Evolutionary conservation across 2,329 filamentous ascomycete genomes (phyloP), one percentile per base, ranked within the genome.

Genomic region (Botrytis fabae): DNA sequence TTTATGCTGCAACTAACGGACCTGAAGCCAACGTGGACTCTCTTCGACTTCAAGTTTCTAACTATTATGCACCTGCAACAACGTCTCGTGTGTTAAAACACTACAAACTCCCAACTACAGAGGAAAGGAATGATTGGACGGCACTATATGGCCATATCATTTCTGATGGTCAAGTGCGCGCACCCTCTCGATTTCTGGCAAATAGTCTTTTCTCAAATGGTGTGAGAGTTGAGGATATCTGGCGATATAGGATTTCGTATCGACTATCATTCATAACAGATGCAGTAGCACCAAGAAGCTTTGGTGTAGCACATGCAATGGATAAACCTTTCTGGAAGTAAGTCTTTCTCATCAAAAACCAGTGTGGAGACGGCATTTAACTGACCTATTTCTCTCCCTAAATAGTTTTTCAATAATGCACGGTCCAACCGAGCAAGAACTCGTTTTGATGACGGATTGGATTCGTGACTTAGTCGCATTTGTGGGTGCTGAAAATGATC

Each of bases 281-380:
- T 7, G 80, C 80, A 12, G 74, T 83, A 5, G 83, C 83, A 1
- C 83, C 83, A 0, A 75, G 73, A 18, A 79, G 78, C 0, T 81
- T 79, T 74, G 81, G 81, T 0, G 81, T 82, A 0, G 77, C 79
- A 0, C 83, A 85, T 74, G 81, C 82, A 7, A 84, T 83, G 83
- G 83, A 84, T 54, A 81, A 80, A 63, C 82, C 83, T 0, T 80
- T 84, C 42, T 84, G 83, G 83, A 84, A 84, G 82, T 84, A 71
- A 78, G 81, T 78, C 1, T 51, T 44, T 1, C 32, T 16, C 2
- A 4, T 44, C 7, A n/a, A 4, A 18, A 9, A 12, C 8, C 14
- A n/a, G 35, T n/a, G 22, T 14, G 10, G 32, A 64, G 6, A 7
- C 54, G 9, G 4, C 18, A 35, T 16, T 20, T 35, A 25, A 35